Evolutionary conservation across 805 yeast genomes (phyloP).

Genomic region (Starmerella vitae): DNA sequence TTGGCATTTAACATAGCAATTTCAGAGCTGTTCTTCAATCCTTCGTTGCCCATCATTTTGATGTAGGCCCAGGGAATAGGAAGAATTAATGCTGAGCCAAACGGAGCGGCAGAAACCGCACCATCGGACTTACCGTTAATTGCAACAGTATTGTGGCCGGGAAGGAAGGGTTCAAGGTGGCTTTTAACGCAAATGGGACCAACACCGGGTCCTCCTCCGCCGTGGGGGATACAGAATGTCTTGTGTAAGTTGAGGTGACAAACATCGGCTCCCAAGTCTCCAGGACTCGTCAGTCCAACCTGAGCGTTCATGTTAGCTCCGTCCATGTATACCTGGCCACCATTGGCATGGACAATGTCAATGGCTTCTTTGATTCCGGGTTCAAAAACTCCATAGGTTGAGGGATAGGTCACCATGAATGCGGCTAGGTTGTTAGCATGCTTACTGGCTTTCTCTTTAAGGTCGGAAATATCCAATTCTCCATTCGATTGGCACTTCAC

Average conservation of each 20-base stretch:
- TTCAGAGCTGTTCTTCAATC: conserved; percentile 73
- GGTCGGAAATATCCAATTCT: conserved; percentile 67
- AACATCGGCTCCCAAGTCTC: conserved; percentile 95
- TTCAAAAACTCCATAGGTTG: conserved; percentile 92
- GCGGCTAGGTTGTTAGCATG: conserved; percentile 67
- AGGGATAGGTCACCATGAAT: conserved; percentile 93
- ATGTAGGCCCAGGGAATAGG: conserved; percentile 93
- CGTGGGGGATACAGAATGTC: conserved; percentile 95
- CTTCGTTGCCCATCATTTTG: conserved; percentile 79
- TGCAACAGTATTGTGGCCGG: conserved; percentile 52
- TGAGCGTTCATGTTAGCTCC: conserved; percentile 99
- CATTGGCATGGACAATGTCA: conserved; percentile 66
- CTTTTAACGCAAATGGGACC: conserved; percentile 91
- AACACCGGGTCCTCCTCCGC: conserved; percentile 99
- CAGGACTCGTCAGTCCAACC: conserved; percentile 93
- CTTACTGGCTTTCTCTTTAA: conserved; percentile 56
- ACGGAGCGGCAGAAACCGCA: conserved; percentile 86
- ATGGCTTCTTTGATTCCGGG: conserved; percentile 79
- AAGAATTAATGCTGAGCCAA: conserved; percentile 84
- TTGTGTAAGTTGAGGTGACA: conserved; percentile 95
- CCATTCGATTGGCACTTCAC: conserved; percentile 80
- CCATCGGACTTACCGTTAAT: conserved; percentile 30
- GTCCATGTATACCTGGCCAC: conserved; percentile 94
- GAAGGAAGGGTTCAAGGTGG: conserved; percentile 70
- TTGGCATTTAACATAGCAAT: conserved; percentile 91